Conservation (phyloP, 306 rosid species). For the Cucumis hystrix region DNA sequence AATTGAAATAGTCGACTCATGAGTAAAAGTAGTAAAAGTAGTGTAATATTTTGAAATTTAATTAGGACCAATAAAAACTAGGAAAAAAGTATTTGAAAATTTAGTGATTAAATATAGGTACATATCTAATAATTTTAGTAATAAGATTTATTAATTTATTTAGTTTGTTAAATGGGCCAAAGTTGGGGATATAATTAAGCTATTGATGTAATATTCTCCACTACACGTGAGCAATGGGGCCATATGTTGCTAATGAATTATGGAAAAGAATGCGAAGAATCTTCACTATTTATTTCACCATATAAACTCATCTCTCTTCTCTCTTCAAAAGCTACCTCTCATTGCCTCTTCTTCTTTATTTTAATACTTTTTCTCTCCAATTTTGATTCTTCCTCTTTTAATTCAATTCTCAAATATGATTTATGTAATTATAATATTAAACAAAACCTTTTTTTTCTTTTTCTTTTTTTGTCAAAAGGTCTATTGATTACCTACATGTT, state of each 20-base stretch:
- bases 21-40: no score
- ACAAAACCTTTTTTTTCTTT: neutral
- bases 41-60: no score
- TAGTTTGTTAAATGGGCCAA: neutral
- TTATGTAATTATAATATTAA: neutral
- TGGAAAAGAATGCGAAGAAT: constrained; percentile 1
- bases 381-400: neutral
- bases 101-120: no score
- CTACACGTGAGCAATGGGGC: constrained; percentile 8
- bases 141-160: neutral
- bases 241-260: neutral
- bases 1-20: no score
- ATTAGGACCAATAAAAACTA: no score
- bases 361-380: neutral
- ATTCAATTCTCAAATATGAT: neutral
- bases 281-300: constrained; percentile 5
- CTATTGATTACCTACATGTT: neutral
- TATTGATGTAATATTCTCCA: neutral
- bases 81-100: no score
- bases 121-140: neutral
- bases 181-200: neutral
- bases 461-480: neutral
- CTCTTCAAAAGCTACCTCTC: neutral
- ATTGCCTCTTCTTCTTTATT: neutral
- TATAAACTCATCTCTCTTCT: neutral